phyloP scores from a whole-genome alignment of 495 filamentous ascomycete species.

The Aspergillus ostianus region DNA sequence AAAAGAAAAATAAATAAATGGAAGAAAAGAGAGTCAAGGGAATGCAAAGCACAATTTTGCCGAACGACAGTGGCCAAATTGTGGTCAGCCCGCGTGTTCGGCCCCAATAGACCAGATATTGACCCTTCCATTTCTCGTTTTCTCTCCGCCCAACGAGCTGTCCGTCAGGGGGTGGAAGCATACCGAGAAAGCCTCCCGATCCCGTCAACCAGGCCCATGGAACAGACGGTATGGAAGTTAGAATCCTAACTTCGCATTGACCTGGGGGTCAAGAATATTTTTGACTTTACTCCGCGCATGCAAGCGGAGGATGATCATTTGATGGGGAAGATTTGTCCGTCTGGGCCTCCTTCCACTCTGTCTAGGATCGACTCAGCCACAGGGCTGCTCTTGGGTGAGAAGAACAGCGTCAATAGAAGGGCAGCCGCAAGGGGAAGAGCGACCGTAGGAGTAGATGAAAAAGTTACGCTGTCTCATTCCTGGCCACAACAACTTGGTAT shows the following conservation, averaged over 20 bases:
- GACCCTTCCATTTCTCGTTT: not conserved
- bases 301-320: not conserved
- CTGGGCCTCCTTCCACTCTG: not conserved
- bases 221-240: constrained; percentile 5
- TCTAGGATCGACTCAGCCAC: not conserved
- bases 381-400: too few relatives aligned
- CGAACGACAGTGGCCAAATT: not conserved
- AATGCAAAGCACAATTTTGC: too few relatives aligned
- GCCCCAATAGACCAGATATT: not conserved
- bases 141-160: constrained; percentile 1
- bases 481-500: too few relatives aligned
- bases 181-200: constrained; percentile 10
- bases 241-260: not conserved
- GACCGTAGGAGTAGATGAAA: too few relatives aligned
- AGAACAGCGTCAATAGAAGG: too few relatives aligned
- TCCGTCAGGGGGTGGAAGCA: not conserved
- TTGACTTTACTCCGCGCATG: not conserved
- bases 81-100: not conserved
- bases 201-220: constrained; percentile 13
- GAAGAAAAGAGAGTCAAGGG: too few relatives aligned
- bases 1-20: not conserved
- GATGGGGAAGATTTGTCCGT: not conserved
- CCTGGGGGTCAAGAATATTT: not conserved
- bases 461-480: too few relatives aligned
- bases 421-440: too few relatives aligned